Percentiles rank a stretch among this genome's conserved stretches.
phyloP scores from a whole-genome alignment of 805 yeast genomes.

The Ogataea minuta region DNA sequence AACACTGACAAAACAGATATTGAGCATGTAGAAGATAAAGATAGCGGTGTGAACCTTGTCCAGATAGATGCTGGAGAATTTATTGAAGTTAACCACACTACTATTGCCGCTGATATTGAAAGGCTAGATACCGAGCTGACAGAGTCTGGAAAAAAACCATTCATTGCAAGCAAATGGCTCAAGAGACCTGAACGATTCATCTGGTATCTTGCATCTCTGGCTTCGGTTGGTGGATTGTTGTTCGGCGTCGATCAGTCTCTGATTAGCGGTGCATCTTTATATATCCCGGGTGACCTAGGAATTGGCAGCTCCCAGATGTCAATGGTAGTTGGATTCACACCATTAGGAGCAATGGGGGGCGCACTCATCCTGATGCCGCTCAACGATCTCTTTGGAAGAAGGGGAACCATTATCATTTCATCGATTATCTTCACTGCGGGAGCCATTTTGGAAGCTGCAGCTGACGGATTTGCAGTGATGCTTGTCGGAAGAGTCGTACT shows the following conservation, averaged over 20 bases:
- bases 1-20: constrained; percentile 6
- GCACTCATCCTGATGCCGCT: constrained; percentile 56
- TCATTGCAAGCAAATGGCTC: constrained; percentile 13
- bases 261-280: constrained; percentile 15
- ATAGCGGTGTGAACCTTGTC: constrained; percentile 1
- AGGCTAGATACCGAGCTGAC: constrained; percentile 7
- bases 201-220: constrained; percentile 15
- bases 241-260: constrained; percentile 18
- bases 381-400: constrained; percentile 53
- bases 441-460: constrained; percentile 54
- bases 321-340: constrained; percentile 42
- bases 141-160: constrained; percentile 10
- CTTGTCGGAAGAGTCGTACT: constrained; percentile 55
- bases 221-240: constrained; percentile 17
- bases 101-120: constrained; percentile 7
- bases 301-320: constrained; percentile 10
- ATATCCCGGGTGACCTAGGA: constrained; percentile 9
- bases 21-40: constrained; percentile 11
- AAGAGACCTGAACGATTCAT: constrained; percentile 12
- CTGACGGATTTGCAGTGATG: constrained; percentile 45
- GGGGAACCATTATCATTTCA: constrained; percentile 50
- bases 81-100: constrained; percentile 11
- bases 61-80: constrained; percentile 16
- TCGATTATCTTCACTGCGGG: constrained; percentile 60
- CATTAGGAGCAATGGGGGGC: constrained; percentile 64